Evolutionary conservation across 2,329 filamentous ascomycete genomes (phyloP).

Genomic region (Fusarium chlamydosporum): DNA sequence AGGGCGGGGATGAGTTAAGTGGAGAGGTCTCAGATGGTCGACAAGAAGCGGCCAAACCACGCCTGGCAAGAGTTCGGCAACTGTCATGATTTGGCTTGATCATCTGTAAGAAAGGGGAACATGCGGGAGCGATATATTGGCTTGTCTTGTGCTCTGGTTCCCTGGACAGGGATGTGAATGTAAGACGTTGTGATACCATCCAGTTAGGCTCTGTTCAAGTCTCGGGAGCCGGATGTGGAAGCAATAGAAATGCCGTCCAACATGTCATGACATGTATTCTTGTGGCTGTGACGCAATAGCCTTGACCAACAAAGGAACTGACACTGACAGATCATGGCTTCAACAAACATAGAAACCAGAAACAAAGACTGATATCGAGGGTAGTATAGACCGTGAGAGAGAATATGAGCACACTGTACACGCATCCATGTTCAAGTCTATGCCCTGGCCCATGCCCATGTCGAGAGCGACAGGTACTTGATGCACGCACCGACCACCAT

Average conservation of each 20-base stretch:
- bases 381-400: slow-evolving; percentile 13
- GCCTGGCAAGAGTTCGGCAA: slow-evolving; percentile 19
- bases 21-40: slow-evolving; percentile 8
- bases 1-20: slow-evolving; percentile 10
- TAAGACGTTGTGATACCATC: slow-evolving; percentile 26
- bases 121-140: slow-evolving; percentile 13
- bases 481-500: slow-evolving; percentile 43
- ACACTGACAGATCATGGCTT: neutral
- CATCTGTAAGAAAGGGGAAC: neutral
- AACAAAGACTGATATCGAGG: slow-evolving; percentile 8
- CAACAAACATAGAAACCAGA: slow-evolving; percentile 6
- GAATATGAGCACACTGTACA: slow-evolving; percentile 20
- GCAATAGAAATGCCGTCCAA: neutral
- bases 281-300: slow-evolving; percentile 23
- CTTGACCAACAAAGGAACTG: slow-evolving; percentile 4
- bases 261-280: no score
- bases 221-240: slow-evolving; percentile 5
- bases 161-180: neutral
- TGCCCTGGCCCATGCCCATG: slow-evolving; percentile 10
- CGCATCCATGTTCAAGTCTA: neutral
- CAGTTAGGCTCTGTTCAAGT: slow-evolving; percentile 11
- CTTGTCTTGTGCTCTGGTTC: slow-evolving; percentile 15
- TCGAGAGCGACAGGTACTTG: slow-evolving; percentile 34
- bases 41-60: neutral
- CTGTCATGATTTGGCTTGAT: neutral